Evolutionary conservation across 306 rosid genomes (phyloP).

Genomic region (Castanea mollissima): DNA sequence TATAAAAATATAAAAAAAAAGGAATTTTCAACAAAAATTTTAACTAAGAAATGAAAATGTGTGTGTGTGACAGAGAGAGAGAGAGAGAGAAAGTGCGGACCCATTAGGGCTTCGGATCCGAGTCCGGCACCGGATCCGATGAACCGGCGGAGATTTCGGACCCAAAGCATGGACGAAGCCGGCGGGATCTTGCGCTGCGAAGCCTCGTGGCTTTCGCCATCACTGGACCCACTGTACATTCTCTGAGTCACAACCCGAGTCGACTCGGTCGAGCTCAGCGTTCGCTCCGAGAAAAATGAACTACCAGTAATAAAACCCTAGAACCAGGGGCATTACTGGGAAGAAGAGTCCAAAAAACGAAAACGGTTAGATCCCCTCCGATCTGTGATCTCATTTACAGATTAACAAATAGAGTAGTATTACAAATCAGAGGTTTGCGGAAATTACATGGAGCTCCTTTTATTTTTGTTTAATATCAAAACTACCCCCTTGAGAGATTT

Average conservation of each 20-base stretch:
- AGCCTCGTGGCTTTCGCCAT: conserved; percentile 83
- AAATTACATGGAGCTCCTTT: neutral
- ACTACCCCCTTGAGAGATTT: neutral
- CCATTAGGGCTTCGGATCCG: conserved; percentile 97
- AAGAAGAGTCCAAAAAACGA: neutral
- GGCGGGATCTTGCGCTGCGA: conserved; percentile 84
- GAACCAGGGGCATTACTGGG: neutral
- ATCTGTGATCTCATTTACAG: neutral
- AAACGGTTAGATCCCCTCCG: neutral
- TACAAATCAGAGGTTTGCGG: neutral
- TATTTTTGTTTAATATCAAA: neutral
- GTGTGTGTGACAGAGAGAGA: neutral
- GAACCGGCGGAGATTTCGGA: conserved; percentile 82
- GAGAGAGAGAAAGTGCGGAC: conserved; percentile 31
- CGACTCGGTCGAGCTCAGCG: conserved; percentile 11
- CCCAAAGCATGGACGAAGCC: conserved; percentile 94
- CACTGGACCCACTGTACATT: conserved; percentile 94
- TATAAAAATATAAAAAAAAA: neutral
- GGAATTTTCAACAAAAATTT: neutral
- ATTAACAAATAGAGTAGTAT: neutral
- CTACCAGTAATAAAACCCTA: neutral
- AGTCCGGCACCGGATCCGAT: conserved; percentile 92
- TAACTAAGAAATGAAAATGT: neutral
- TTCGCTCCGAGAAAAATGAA: neutral
- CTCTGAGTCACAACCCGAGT: conserved; percentile 18